Conservation (phyloP, 768 basidiomycete species). For the Suillus subalutaceus region DNA sequence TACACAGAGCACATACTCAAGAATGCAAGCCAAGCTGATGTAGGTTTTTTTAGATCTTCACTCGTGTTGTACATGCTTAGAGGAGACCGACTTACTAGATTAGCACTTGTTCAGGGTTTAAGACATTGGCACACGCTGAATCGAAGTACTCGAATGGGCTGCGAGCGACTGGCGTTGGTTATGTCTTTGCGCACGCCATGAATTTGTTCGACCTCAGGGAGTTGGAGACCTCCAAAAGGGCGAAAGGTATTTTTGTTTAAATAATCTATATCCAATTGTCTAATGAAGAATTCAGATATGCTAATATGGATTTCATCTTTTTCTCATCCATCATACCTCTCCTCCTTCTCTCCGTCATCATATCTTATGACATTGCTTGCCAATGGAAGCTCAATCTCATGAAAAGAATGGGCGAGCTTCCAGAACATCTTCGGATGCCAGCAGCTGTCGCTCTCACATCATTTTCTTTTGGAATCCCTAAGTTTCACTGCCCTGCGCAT, state of each 20-base stretch:
- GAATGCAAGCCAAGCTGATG: conserved; percentile 24
- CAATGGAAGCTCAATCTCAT: too few relatives aligned
- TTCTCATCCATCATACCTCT: conserved; percentile 14
- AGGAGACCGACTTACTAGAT: conserved; percentile 22
- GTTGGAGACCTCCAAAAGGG: conserved; percentile 27
- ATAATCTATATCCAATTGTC: neutral
- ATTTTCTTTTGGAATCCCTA: too few relatives aligned
- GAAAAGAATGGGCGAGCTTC: too few relatives aligned
- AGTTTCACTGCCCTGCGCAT: too few relatives aligned
- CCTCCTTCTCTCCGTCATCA: too few relatives aligned
- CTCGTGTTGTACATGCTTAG: neutral
- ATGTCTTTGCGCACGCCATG: conserved; percentile 34
- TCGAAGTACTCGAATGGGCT: conserved; percentile 22
- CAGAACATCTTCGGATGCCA: too few relatives aligned
- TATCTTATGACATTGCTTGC: too few relatives aligned
- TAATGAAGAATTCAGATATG: neutral
- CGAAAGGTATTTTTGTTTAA: conserved; percentile 16
- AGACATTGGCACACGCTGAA: conserved; percentile 29
- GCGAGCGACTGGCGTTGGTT: conserved; percentile 32
- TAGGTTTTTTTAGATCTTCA: conserved; percentile 6
- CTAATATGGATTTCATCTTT: conserved; percentile 42
- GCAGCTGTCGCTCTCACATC: too few relatives aligned
- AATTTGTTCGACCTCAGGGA: conserved; percentile 30
- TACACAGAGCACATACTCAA: conserved; percentile 29
- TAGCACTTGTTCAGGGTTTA: conserved; percentile 30